Evolutionary conservation across 768 basidiomycete genomes (phyloP).

Genomic region (Kwoniella dendrophila): DNA sequence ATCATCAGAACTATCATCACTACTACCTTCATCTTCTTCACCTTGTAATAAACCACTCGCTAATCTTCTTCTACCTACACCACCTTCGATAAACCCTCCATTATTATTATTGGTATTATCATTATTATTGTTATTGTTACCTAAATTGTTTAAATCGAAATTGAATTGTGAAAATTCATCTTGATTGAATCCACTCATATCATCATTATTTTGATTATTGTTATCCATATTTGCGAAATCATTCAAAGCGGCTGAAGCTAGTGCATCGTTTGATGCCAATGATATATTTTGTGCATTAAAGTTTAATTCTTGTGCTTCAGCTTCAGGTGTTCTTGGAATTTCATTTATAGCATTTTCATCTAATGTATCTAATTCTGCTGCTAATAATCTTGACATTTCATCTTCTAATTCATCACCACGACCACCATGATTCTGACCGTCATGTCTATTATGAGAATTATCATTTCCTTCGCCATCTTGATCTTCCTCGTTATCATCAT

Average conservation of each 20-base stretch:
- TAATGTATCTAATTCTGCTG: conserved; percentile 30
- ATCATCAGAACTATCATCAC: conserved; percentile 36
- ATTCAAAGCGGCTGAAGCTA: conserved; percentile 9
- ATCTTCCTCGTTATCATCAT: conserved; percentile 11
- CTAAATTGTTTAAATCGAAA: conserved; percentile 6
- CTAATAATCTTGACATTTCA: conserved; percentile 36
- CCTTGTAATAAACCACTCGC: conserved; percentile 30
- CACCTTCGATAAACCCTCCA: conserved; percentile 33
- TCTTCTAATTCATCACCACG: conserved; percentile 28
- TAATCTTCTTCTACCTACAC: conserved; percentile 36
- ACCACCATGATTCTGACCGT: conserved; percentile 20
- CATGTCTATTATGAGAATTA: too few relatives aligned
- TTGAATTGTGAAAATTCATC: conserved; percentile 7
- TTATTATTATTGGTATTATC: not conserved
- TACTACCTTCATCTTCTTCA: conserved; percentile 17
- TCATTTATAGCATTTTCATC: conserved; percentile 14
- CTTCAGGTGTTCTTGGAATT: conserved; percentile 15
- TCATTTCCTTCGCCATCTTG: conserved; percentile 22
- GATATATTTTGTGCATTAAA: conserved; percentile 2
- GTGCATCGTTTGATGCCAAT: not conserved
- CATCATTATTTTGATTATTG: not conserved
- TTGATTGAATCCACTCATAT: not conserved
- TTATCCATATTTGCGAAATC: conserved; percentile 1
- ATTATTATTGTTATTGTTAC: too few relatives aligned
- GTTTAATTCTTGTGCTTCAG: conserved; percentile 3